Base-by-base conservation (phyloP, 192 early-diverging fungal species). In the Mycoemilia scoparia region DNA sequence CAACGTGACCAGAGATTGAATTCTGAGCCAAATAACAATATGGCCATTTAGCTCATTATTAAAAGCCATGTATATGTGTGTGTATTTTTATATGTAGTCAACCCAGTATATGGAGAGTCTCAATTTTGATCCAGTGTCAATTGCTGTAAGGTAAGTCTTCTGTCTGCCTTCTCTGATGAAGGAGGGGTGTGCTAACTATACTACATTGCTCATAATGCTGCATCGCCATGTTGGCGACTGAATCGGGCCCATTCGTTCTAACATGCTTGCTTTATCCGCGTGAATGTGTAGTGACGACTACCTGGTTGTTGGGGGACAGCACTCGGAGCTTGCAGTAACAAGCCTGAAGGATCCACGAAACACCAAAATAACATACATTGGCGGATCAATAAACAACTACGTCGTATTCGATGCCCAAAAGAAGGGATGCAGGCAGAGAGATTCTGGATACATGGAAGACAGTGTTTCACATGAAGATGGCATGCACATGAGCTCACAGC, bases 281-380 rank as follows among this genome's bases (percentile, higher is more conserved):
- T n/a, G n/a, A n/a, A n/a, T n/a, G n/a, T n/a, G 6, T 45, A 76
- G 77, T 21, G 70, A 62, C 36, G 87, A 85, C 12, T 95, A 73
- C 45, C 61, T 89, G 26, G 90, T 85, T 1, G 85, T 78, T 14
- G 90, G 90, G 24, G 90, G 90, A n/a, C 84, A 86, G 50, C 64
- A 80, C 5, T 76, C 73, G 16, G 79, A 96, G 41, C 54, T 92
- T 14, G 57, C 57, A 15, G 83, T 78, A 36, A 73, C 83, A 14
- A 57, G 74, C 29, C 38, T 54, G 26, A 65, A 49, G 35, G 49
- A 47, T 41, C 62, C 51, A 10, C 29, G 20, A 20, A 25, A 37
- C 7, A 23, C 41, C 7, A 55, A 48, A 4, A 31, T 47, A 15
- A 48, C 45, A 21, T 30, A 46, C 41, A 39, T 43, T 32, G 54